These are phyloP conservation scores for Hypholoma sublateritium DNA, from an alignment of 768 basidiomycete genomes.

Conservation along the genomic window DNA sequence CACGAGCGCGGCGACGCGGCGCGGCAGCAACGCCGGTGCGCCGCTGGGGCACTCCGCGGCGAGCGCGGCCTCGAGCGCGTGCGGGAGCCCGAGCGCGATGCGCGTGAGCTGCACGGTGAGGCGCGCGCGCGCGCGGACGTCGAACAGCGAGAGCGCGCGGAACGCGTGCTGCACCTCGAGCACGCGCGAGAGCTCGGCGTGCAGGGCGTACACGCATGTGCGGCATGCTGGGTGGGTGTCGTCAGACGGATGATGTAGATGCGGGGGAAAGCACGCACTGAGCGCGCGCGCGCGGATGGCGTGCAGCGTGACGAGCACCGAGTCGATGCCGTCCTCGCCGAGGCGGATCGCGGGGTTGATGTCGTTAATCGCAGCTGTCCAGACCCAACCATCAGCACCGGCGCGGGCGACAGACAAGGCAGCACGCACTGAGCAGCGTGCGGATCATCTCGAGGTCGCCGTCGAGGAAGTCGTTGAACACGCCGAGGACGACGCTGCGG, in stretches of 20 bases:
- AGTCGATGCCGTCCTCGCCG: conserved; percentile 77
- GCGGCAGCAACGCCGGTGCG: conserved; percentile 48
- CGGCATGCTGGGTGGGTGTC: conserved; percentile 56
- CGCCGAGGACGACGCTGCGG: conserved; percentile 66
- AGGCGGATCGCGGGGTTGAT: conserved; percentile 77
- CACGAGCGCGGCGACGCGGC: conserved; percentile 57
- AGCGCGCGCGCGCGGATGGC: conserved; percentile 73
- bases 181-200: conserved; percentile 71
- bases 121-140: conserved; percentile 72
- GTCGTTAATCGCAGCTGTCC: conserved; percentile 70
- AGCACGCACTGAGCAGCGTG: conserved; percentile 62
- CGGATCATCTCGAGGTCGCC: conserved; percentile 87
- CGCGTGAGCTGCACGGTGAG: conserved; percentile 77
- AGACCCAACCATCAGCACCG: background rate
- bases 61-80: conserved; percentile 71
- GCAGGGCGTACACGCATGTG: conserved; percentile 72
- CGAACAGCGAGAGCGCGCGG: conserved; percentile 73
- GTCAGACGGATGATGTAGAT: background rate
- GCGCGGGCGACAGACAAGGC: no score
- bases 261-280: conserved; percentile 45
- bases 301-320: conserved; percentile 69
- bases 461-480: conserved; percentile 81
- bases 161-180: conserved; percentile 81
- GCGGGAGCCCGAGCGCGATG: conserved; percentile 72
- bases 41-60: conserved; percentile 3